Base-by-base conservation (phyloP, 2,329 filamentous ascomycete species). In the Samsoniella hepiali region DNA sequence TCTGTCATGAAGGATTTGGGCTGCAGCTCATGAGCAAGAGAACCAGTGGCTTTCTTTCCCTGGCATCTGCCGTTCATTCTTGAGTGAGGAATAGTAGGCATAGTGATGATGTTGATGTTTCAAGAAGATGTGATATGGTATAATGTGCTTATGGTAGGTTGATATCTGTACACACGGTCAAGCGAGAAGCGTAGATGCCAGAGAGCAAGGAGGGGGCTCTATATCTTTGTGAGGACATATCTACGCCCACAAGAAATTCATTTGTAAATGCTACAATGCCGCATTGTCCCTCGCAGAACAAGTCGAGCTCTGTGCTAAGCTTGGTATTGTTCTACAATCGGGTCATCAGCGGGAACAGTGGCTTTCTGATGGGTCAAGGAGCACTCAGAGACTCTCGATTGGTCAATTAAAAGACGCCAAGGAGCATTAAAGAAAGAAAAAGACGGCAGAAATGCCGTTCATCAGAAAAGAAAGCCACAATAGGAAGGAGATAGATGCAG, bases 181-280 rank as follows among this genome's bases (percentile, higher is more conserved):
- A 40, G 38, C 5, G 9, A 9, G 15, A 40, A 5, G 38, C 10
- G 38, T 40, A 15, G 38, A 40, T 5, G 38, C 38, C 38, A 40
- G 38, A 36, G 42, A 11, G 17, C 22, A 51, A 31, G 8, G 7
- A 27, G 40, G 10, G 38, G 38, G 10, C 38, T 17, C 27, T 61
- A 53, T 49, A 15, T 55, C 31, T 47, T 22, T 40, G 10, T 17
- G 50, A 54, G n/a, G 4, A 29, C 51, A 36, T 40, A 40, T 47
- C 42, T 9, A 36, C 29, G 27, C 3, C 10, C 29, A 40, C 22
- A 31, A 51, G 61, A 27, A 29, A 31, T 57, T 54, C 42, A 67
- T 69, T 69, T 68, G 69, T 67, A 47, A 36, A 66, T 51, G 62
- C 65, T 74, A 68, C 65, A 71, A 72, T 74, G 49, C 10, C 40